phyloP scores from a whole-genome alignment of 192 early-diverging fungal species.

The Borealophlyctis nickersoniae region DNA sequence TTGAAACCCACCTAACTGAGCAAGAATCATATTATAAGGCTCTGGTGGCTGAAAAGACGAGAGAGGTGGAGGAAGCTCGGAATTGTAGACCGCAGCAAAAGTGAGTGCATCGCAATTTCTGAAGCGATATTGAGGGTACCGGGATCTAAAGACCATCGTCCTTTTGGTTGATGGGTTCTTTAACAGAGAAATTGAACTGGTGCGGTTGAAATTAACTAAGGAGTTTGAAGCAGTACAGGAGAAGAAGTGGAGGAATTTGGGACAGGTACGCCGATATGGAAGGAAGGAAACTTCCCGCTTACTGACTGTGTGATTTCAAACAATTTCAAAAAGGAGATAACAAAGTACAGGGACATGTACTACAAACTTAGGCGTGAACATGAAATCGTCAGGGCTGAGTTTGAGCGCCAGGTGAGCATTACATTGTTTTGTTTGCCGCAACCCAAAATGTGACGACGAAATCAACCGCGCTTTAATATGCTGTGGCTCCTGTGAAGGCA shows the following conservation, averaged over 20 bases:
- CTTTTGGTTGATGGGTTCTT: not conserved
- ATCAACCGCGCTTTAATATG: no score
- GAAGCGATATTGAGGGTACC: not conserved
- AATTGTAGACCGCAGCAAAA: conserved; percentile 24
- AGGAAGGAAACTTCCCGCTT: no score
- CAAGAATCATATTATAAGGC: conserved; percentile 20
- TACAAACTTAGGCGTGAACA: conserved; percentile 30
- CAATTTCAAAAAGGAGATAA: conserved; percentile 30
- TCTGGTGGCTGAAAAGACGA: conserved; percentile 25
- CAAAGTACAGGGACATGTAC: conserved; percentile 35
- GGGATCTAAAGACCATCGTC: no score
- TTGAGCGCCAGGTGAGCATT: conserved; percentile 22
- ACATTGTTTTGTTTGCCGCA: no score
- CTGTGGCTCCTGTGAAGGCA: no score
- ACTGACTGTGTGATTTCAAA: no score
- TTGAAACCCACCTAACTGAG: conserved; percentile 27
- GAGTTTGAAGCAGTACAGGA: conserved; percentile 29
- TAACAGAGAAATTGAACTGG: conserved; percentile 33
- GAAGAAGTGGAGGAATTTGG: conserved; percentile 19
- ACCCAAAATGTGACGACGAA: no score
- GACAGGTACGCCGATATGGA: conserved; percentile 12
- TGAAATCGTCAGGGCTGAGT: conserved; percentile 32
- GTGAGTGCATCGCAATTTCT: conserved; percentile 15
- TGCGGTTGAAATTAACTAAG: conserved; percentile 24
- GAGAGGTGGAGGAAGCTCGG: conserved; percentile 26